Base-by-base conservation (phyloP, 2,329 filamentous ascomycete species). In the Fusarium sublunatum region DNA sequence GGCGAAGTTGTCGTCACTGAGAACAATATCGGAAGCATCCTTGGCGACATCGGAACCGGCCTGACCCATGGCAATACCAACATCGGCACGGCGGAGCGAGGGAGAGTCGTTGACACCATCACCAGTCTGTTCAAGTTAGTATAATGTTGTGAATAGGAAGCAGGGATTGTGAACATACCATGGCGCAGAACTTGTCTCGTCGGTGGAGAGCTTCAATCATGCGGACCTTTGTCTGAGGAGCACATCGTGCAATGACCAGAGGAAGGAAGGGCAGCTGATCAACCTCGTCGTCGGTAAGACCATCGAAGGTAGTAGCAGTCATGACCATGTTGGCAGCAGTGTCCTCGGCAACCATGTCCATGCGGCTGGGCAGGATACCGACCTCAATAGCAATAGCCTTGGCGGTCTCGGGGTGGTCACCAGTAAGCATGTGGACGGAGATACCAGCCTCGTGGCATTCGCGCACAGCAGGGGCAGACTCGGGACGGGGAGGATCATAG, bases 21-120 rank as follows among this genome's bases (percentile, higher is more conserved):
- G 77, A 11, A 91, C 86, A 53, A 91, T 87, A 65, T 91, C 88
- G 0, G 88, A 89, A 0, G 84, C 84, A 36, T 80, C 77, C 70
- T 89, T 89, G 24, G 87, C 86, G 5, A 90, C 86, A 59, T 90
- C 88, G 12, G 83, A 87, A 3, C 87, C 86, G 7, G 83, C 76
- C 60, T 81, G 77, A 12, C 86, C 86, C 86, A 89, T 89, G 29
- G 86, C 86, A 67, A 91, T 91, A 56, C 89, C 89, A 5, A 91
- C 88, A 71, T 91, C 89, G 3, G 89, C 86, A 48, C 84, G 82
- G 70, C 89, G 87, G 19, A 91, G 82, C 4, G 88, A 89, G 2
- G 89, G 89, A 3, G 87, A 88, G 70, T 92, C 89, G 70, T 91
- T 91, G 41, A 91, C 89, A 58, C 89, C 89, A 68, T 91, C 89